Percentiles rank a stretch among this genome's conserved stretches.
Conservation (phyloP, 2,329 filamentous ascomycete species). For the Rasamsonia emersonii region DNA sequence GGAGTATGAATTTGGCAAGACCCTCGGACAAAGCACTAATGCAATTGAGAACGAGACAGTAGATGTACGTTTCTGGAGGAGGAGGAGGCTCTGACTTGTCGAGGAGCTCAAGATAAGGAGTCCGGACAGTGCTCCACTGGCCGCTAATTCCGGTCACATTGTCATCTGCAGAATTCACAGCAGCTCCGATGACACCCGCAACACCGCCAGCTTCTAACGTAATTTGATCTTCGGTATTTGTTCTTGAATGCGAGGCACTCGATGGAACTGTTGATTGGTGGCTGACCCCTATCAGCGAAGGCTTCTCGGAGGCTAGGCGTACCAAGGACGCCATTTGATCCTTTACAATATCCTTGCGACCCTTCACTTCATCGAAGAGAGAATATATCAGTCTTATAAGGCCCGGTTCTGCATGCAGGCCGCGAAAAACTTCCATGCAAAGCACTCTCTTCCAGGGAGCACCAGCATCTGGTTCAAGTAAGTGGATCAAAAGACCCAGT, state of each 20-base stretch:
- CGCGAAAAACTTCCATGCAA: slow-evolving; percentile 84
- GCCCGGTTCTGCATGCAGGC: slow-evolving; percentile 71
- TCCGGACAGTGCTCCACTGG: slow-evolving; percentile 82
- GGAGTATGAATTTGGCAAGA: slow-evolving; percentile 85
- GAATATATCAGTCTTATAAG: slow-evolving; percentile 72
- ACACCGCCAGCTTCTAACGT: slow-evolving; percentile 82
- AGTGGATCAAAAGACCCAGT: slow-evolving; percentile 69
- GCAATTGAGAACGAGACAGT: slow-evolving; percentile 79
- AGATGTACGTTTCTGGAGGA: slow-evolving; percentile 88
- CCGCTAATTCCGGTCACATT: slow-evolving; percentile 70
- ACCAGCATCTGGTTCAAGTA: slow-evolving; percentile 75
- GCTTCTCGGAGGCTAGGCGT: slow-evolving; percentile 85
- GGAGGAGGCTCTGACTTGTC: slow-evolving; percentile 80
- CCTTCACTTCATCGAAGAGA: slow-evolving; percentile 65
- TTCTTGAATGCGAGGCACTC: slow-evolving; percentile 47
- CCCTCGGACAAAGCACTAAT: slow-evolving; percentile 87
- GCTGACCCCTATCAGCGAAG: slow-evolving; percentile 76
- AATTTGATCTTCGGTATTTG: slow-evolving; percentile 65
- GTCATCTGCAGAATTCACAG: slow-evolving; percentile 56
- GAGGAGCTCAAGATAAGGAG: slow-evolving; percentile 85
- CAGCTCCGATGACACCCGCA: slow-evolving; percentile 73
- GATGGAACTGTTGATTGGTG: slow-evolving; percentile 79
- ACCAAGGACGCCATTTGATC: slow-evolving; percentile 83
- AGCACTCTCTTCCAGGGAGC: slow-evolving; percentile 77
- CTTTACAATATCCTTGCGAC: slow-evolving; percentile 66